Evolutionary conservation across 2,329 filamentous ascomycete genomes (phyloP), one percentile per base, ranked within the genome.

Genomic region (Botrytis fragariae): DNA sequence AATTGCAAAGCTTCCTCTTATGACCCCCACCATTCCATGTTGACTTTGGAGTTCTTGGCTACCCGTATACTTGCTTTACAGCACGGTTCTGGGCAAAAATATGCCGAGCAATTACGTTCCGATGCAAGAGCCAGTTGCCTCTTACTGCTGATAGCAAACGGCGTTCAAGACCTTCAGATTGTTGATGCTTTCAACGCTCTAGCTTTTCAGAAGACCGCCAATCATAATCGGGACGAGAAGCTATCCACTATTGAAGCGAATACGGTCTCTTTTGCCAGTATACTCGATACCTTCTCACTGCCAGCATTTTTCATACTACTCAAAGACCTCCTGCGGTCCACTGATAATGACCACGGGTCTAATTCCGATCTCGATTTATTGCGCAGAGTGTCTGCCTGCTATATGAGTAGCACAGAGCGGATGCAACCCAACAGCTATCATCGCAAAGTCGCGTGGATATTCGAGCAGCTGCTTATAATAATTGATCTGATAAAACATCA

Each of bases 371-470:
- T 68, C 10, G 63, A 62, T 2, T n/a, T 69, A 37, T 39, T 72
- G 39, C 63, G 62, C 35, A 68, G 35, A 60, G 71, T 72, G 6
- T 72, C 71, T 62, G n/a, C 71, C 9, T 72, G 71, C 35, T 72
- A 68, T n/a, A 60, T 37, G 32, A 59, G 48, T n/a, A 48, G 62
- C 35, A 69, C 71, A 68, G 63, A 69, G n/a, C 71, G 71, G 22
- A 72, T 69, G 71, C 62, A 72, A 51, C 61, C 37, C n/a, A 69
- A 69, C 29, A 72, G 71, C 54, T 72, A 72, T 63, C 71, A 72
- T 69, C 63, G 63, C 51, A 72, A 60, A 8, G n/a, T 72, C 6
- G 48, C 71, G 20, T 72, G 45, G 71, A 39, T 37, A n/a, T 72
- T 72, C 29, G 29, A 72, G 12, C 63, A 69, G 45, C 32, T 72